These are phyloP conservation scores for Hippophae rhamnoides DNA, from an alignment of 306 rosid genomes.

Conservation along the genomic window DNA sequence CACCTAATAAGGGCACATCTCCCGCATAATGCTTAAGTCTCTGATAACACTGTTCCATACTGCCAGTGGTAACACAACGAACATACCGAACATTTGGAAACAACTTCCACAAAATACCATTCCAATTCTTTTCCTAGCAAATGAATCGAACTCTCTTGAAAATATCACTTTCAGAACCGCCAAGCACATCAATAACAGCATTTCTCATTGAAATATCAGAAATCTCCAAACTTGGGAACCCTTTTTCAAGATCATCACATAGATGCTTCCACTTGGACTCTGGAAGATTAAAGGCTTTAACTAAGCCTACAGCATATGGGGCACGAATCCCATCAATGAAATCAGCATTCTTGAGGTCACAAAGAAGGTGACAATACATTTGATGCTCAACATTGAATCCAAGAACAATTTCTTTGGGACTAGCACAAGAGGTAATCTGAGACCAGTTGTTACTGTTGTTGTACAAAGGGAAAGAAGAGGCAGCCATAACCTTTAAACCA, in stretches of 20 bases:
- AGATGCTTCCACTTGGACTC: constrained; percentile 55
- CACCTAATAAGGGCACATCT: constrained; percentile 44
- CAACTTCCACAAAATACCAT: constrained; percentile 38
- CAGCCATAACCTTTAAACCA: constrained; percentile 66
- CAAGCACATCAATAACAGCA: constrained; percentile 34
- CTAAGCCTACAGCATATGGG: constrained; percentile 50
- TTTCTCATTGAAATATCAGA: constrained; percentile 36
- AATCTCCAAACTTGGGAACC: constrained; percentile 35
- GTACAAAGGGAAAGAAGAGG: constrained; percentile 48
- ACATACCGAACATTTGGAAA: constrained; percentile 51
- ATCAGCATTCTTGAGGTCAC: constrained; percentile 40
- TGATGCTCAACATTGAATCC: constrained; percentile 54
- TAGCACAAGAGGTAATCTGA: constrained; percentile 26
- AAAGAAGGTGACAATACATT: constrained; percentile 62
- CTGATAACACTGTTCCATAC: constrained; percentile 47
- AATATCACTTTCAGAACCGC: constrained; percentile 46
- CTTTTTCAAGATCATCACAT: constrained; percentile 42
- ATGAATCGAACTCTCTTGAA: constrained; percentile 32
- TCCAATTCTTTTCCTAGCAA: constrained; percentile 36
- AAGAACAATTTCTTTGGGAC: constrained; percentile 47
- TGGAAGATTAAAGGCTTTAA: constrained; percentile 27
- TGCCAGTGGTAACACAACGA: constrained; percentile 49
- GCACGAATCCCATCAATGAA: constrained; percentile 35
- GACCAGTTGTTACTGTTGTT: constrained; percentile 32
- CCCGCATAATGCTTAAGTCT: constrained; percentile 53